phyloP scores from a whole-genome alignment of 768 basidiomycete species.

The Artomyces pyxidatus region DNA sequence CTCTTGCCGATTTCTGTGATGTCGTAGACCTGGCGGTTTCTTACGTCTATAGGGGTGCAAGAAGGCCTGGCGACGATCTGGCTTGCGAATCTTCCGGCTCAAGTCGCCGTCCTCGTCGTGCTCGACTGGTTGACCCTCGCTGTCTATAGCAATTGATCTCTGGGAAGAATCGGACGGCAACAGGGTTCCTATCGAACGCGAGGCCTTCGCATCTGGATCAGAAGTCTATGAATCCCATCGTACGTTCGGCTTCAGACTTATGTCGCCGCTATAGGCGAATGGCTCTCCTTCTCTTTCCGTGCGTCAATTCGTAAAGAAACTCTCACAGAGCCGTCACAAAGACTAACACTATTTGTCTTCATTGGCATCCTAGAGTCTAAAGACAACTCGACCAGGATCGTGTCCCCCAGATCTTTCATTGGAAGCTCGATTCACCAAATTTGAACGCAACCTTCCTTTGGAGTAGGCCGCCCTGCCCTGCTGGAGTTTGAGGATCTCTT shows the following conservation, averaged over 20 bases:
- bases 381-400: conserved; percentile 1
- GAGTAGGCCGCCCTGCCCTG: too few species aligned
- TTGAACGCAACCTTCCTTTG: too few species aligned
- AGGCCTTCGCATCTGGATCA: neutral
- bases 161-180: conserved; percentile 1
- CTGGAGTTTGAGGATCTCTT: too few species aligned
- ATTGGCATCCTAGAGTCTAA: conserved; percentile 2
- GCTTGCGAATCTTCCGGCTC: neutral
- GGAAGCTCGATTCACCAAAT: too few species aligned
- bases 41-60: neutral
- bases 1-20: too few species aligned
- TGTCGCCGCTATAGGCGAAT: neutral
- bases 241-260: neutral
- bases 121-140: neutral
- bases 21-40: too few species aligned
- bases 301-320: neutral
- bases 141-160: neutral
- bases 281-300: neutral
- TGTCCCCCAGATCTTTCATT: neutral
- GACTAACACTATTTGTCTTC: conserved; percentile 2
- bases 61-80: neutral
- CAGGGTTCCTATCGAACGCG: neutral
- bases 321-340: conserved; percentile 2
- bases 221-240: neutral
- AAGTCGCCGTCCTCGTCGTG: neutral